A percentile compares a stretch with the other conserved stretches of the same genome.
phyloP scores from a whole-genome alignment of 495 filamentous ascomycete species.

The Hypoxylon lienhwacheense region DNA sequence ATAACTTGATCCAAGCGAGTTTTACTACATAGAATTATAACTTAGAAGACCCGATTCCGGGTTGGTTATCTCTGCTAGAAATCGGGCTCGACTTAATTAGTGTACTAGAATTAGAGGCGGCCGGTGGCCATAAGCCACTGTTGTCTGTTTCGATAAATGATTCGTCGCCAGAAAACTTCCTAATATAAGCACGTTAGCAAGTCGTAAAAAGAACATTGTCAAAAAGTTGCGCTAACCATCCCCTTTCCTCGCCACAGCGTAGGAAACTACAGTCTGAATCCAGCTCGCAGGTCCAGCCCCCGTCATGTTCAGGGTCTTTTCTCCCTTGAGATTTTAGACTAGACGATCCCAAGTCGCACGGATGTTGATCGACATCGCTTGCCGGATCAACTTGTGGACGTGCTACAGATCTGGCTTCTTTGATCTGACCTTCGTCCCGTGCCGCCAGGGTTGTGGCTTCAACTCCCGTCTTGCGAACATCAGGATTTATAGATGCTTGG shows the following conservation, averaged over 20 bases:
- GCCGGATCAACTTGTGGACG: constrained; percentile 33
- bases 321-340: constrained; percentile 60
- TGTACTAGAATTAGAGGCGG: constrained; percentile 2
- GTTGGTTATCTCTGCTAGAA: constrained; percentile 5
- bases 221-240: constrained; percentile 66
- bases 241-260: constrained; percentile 77
- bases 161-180: constrained; percentile 78
- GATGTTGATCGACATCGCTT: constrained; percentile 39
- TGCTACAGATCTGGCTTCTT: constrained; percentile 24
- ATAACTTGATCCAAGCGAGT: background rate
- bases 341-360: constrained; percentile 35
- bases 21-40: constrained; percentile 20
- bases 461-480: constrained; percentile 1
- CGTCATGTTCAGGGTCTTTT: constrained; percentile 66
- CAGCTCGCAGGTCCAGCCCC: constrained; percentile 75
- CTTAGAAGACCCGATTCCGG: constrained; percentile 20
- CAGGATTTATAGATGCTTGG: background rate
- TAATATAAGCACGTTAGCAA: constrained; percentile 42
- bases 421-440: constrained; percentile 31
- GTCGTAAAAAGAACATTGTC: constrained; percentile 21
- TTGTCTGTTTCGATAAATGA: constrained; percentile 53
- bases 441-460: constrained; percentile 4
- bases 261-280: constrained; percentile 86
- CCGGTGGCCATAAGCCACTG: constrained; percentile 16
- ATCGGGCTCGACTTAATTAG: background rate